These are phyloP conservation scores for Raffaelea arxii DNA, from an alignment of 2,329 filamentous ascomycete species.

Conservation along the genomic window DNA sequence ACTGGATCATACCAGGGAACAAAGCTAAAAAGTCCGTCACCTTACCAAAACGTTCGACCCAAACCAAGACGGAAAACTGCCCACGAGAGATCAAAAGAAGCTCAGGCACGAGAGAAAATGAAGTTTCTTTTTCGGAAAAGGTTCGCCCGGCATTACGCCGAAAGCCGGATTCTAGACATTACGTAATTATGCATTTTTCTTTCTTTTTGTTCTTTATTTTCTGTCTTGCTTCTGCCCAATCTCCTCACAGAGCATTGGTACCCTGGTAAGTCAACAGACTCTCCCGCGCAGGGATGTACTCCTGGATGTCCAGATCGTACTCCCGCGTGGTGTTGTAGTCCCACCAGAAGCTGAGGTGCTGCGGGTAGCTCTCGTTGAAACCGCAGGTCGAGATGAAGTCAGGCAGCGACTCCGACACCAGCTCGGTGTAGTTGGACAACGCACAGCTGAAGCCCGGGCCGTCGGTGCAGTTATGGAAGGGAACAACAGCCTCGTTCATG, in stretches of 20 bases:
- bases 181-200: too few species aligned
- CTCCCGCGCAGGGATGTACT: slow-evolving; percentile 7
- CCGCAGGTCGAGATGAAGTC: slow-evolving; percentile 10
- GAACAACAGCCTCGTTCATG: slow-evolving; percentile 55
- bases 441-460: slow-evolving; percentile 46
- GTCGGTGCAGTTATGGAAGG: slow-evolving; percentile 40
- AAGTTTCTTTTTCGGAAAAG: too few species aligned
- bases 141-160: too few species aligned
- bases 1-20: too few species aligned
- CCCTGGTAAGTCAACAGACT: slow-evolving; percentile 6
- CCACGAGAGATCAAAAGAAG: too few species aligned
- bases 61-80: too few species aligned
- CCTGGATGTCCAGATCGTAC: slow-evolving; percentile 6
- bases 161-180: too few species aligned
- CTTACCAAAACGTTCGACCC: too few species aligned
- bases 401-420: slow-evolving; percentile 22
- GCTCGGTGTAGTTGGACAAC: slow-evolving; percentile 32
- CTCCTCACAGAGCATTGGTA: slow-evolving; percentile 1
- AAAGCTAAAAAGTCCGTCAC: too few species aligned
- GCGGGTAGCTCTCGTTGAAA: slow-evolving; percentile 8
- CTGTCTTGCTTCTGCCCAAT: not conserved
- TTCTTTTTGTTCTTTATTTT: too few species aligned
- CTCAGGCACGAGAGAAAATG: too few species aligned
- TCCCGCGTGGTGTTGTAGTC: slow-evolving; percentile 10
- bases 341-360: slow-evolving; percentile 12